Base-by-base conservation (phyloP, 371 early-diverging fungal genomes). In the Chytridiales sp. region DNA sequence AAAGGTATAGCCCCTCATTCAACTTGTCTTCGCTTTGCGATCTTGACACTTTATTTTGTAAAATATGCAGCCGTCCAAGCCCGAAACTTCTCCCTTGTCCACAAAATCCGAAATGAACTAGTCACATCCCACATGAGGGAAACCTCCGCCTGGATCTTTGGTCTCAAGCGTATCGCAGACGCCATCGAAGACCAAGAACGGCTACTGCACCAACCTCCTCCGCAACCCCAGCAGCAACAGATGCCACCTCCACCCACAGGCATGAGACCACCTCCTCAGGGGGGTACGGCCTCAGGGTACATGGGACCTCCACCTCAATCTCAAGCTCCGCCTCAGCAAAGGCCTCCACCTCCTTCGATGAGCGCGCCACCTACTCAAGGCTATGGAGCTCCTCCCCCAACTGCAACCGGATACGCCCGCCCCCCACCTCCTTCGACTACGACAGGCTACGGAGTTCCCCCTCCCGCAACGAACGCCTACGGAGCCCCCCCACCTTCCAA, bases 131-230 rank as follows among this genome's bases (percentile, higher is more conserved):
- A 81, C 29, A 86, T 81, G 61, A 81, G 81, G 27, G 78, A 68
- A 4, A 81, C 84, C 40, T 85, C 85, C 3, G 70, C 75, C 31
- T 87, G 89, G 86, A 73, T 87, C 55, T 64, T 84, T 9, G 89
- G 86, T 4, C 68, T 87, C 42, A 86, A 85, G 62, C 75, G 86
- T 22, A 68, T 87, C 31, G 75, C 85, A 29, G 85, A 85, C 49
- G 55, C 80, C 4, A 49, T 72, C 6, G 76, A 77, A 32, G 41
- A 29, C 35, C 43, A 19, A 6, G 26, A 4, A 26, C 59, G 15
- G 6, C 50, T n/a, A 48, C 47, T 17, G 40, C 22, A 11, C 15
- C 21, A 27, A 19, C 39, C 50, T 15, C 59, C 36, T 35, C 59
- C 22, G 47, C 27, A 6, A 22, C 31, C 17, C 8, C 40, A 15